phyloP scores from a whole-genome alignment of 352 stramenopile genomes.

The Halophytophthora polymorphica region DNA sequence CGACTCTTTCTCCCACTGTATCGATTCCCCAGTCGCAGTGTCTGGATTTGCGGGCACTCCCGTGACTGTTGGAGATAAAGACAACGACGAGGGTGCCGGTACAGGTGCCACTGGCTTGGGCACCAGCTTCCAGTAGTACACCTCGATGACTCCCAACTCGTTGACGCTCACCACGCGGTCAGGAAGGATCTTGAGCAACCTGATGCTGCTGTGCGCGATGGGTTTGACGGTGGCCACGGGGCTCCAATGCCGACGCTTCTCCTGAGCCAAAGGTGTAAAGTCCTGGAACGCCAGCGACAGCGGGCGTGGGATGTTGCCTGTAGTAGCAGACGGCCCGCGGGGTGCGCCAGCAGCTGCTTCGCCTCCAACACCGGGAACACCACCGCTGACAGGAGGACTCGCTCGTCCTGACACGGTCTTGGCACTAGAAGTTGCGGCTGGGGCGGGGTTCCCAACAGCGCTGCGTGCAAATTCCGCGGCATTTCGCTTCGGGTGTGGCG shows the following conservation, averaged over 20 bases:
- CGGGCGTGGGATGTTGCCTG: conserved; percentile 38
- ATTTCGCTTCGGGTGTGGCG: conserved; percentile 66
- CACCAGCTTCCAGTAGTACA: conserved; percentile 82
- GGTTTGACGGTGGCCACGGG: conserved; percentile 56
- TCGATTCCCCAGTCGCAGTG: too few species aligned
- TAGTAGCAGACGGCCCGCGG: too few species aligned
- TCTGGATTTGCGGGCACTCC: conserved; percentile 11
- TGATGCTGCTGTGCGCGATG: conserved; percentile 49
- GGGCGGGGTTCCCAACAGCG: conserved; percentile 15
- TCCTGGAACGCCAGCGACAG: conserved; percentile 70
- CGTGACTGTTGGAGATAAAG: conserved; percentile 12
- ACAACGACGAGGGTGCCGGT: conserved; percentile 7
- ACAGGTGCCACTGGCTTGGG: conserved; percentile 38
- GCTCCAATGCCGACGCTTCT: conserved; percentile 59
- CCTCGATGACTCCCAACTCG: conserved; percentile 80
- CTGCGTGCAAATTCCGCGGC: conserved; percentile 21
- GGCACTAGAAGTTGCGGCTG: conserved; percentile 1
- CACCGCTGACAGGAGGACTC: conserved; percentile 9
- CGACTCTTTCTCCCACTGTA: too few species aligned
- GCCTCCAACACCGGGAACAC: conserved; percentile 6
- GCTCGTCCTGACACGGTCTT: conserved; percentile 14
- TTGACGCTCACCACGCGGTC: conserved; percentile 82
- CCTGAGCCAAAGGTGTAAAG: conserved; percentile 43
- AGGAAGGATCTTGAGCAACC: conserved; percentile 67
- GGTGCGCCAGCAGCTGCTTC: conserved; percentile 2